phyloP scores from a whole-genome alignment of 2,329 filamentous ascomycete species.

The Cadophora gregata region DNA sequence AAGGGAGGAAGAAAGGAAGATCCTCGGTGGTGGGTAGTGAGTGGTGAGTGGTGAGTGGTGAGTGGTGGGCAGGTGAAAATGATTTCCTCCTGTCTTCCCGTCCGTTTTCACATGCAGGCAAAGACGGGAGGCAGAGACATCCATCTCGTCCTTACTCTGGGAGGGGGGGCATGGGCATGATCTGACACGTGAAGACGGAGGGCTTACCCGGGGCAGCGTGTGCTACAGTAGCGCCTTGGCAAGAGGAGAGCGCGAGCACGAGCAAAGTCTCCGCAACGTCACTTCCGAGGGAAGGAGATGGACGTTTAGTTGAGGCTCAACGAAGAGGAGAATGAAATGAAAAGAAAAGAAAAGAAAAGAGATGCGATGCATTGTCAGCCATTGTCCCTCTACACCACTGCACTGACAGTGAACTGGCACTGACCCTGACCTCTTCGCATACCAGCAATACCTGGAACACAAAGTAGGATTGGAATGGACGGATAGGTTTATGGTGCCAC shows the following conservation, averaged over 20 bases:
- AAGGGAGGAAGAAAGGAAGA: not conserved
- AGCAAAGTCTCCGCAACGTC: too few species aligned
- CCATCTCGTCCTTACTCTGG: too few species aligned
- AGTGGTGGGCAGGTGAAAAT: conserved; percentile 6
- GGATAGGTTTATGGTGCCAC: not conserved
- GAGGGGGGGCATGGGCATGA: not conserved
- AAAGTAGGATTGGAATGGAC: not conserved
- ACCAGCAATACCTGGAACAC: not conserved
- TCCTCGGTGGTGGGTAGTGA: conserved; percentile 17
- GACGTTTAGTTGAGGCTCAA: not conserved
- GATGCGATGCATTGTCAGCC: not conserved
- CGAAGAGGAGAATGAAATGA: too few species aligned
- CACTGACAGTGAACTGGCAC: too few species aligned
- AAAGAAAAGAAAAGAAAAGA: not conserved
- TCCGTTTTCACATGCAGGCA: conserved; percentile 11
- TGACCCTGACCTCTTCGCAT: not conserved
- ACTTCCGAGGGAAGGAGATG: too few species aligned
- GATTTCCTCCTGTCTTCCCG: not conserved
- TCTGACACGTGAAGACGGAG: conserved; percentile 12
- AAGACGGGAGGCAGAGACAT: not conserved
- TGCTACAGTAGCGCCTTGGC: not conserved
- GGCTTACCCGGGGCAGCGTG: too few species aligned
- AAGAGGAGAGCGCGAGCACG: not conserved
- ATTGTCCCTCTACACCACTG: not conserved
- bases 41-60: not conserved